A percentile compares a stretch with the other conserved stretches of the same genome.
Conservation (phyloP, 495 filamentous ascomycete species). For the Trichoderma reesei region DNA sequence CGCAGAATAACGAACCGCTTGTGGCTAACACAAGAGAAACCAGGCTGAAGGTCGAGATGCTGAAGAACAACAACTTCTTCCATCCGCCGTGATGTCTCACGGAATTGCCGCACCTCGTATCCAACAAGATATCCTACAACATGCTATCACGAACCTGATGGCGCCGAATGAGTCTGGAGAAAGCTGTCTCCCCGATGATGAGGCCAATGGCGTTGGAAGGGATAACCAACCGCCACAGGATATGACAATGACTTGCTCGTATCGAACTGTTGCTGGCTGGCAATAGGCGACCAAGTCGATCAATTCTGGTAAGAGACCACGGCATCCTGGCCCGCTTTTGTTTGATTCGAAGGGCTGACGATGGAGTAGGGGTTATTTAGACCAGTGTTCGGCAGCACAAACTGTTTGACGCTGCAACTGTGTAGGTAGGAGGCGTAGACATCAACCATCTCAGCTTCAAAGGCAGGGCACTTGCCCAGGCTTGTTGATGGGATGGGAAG, state of each 20-base stretch:
- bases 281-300: neutral
- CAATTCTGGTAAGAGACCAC: neutral
- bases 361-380: neutral
- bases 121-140: constrained; percentile 33
- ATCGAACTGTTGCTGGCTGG: neutral
- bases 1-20: neutral
- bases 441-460: neutral
- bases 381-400: neutral
- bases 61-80: constrained; percentile 16
- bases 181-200: constrained; percentile 26
- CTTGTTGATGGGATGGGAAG: neutral
- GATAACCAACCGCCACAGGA: neutral
- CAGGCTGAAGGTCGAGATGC: constrained; percentile 40
- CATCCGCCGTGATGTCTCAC: neutral
- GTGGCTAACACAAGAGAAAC: constrained; percentile 4
- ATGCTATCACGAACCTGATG: constrained; percentile 34
- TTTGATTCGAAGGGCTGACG: constrained; percentile 4
- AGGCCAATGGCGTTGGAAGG: constrained; percentile 10
- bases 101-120: constrained; percentile 33
- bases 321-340: neutral
- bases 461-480: neutral
- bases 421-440: neutral
- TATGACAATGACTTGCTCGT: neutral
- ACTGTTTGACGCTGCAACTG: neutral
- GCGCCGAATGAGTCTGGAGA: constrained; percentile 19